These are phyloP conservation scores for Xylaria multiplex DNA, from an alignment of 2,329 filamentous ascomycete species.

Conservation along the genomic window DNA sequence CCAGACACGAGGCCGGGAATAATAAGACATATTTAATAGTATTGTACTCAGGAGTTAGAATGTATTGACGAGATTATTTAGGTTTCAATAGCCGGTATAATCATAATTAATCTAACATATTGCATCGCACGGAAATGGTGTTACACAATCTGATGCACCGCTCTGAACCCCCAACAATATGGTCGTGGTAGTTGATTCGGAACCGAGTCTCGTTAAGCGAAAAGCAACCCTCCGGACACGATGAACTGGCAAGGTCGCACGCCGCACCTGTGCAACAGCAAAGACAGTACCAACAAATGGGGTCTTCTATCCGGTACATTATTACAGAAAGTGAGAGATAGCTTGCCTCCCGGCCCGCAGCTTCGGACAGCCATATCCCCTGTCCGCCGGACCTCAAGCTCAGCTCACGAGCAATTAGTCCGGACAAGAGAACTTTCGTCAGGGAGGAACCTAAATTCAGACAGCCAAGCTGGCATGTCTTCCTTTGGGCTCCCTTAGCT, in stretches of 20 bases:
- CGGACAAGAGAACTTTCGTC: constrained; percentile 31
- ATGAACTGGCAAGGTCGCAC: neutral
- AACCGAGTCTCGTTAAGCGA: constrained; percentile 9
- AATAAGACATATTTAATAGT: neutral
- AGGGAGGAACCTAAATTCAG: constrained; percentile 32
- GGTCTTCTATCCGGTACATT: constrained; percentile 1
- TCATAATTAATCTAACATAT: constrained; percentile 16
- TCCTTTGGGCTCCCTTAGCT: constrained; percentile 25
- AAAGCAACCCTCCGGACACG: neutral
- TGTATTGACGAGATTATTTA: neutral
- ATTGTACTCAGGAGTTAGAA: neutral
- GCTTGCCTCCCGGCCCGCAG: constrained; percentile 19
- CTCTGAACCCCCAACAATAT: neutral
- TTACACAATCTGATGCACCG: neutral
- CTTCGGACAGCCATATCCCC: constrained; percentile 21
- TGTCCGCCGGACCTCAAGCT: constrained; percentile 40
- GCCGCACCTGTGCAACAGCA: neutral
- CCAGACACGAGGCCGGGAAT: constrained; percentile 3
- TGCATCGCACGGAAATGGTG: constrained; percentile 1
- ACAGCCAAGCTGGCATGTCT: constrained; percentile 29
- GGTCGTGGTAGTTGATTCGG: neutral
- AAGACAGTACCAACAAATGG: neutral
- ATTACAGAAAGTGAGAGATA: constrained; percentile 10
- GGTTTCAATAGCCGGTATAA: constrained; percentile 3
- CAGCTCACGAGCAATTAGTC: constrained; percentile 26